A percentile compares a stretch with the other conserved stretches of the same genome.
Evolutionary conservation across 768 basidiomycete genomes (phyloP).

Genomic region (Lentinula raphanica): DNA sequence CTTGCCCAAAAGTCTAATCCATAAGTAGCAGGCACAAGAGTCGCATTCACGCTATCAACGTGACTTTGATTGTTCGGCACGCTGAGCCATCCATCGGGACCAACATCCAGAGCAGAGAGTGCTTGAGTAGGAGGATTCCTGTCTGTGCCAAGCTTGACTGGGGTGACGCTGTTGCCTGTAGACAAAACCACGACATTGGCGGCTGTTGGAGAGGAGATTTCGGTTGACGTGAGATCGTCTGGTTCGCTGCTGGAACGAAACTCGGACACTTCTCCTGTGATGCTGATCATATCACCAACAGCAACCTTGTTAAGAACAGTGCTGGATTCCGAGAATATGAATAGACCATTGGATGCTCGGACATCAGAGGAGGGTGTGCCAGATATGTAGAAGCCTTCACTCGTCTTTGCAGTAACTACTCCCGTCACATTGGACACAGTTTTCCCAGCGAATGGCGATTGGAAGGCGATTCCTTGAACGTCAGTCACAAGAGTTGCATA

Average conservation of each 20-base stretch:
- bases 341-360: slow-evolving; percentile 47
- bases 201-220: slow-evolving; percentile 36
- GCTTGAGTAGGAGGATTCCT: slow-evolving; percentile 46
- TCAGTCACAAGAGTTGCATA: slow-evolving; percentile 33
- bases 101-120: slow-evolving; percentile 45
- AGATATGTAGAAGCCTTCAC: slow-evolving; percentile 43
- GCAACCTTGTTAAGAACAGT: slow-evolving; percentile 31
- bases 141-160: slow-evolving; percentile 48
- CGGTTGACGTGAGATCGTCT: slow-evolving; percentile 46
- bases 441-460: slow-evolving; percentile 41
- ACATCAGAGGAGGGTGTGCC: slow-evolving; percentile 38
- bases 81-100: slow-evolving; percentile 49
- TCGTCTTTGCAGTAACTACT: slow-evolving; percentile 48
- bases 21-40: slow-evolving; percentile 43
- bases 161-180: slow-evolving; percentile 38
- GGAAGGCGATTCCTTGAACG: slow-evolving; percentile 45
- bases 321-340: slow-evolving; percentile 39
- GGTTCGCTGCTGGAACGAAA: slow-evolving; percentile 39
- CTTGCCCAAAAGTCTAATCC: slow-evolving; percentile 65
- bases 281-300: slow-evolving; percentile 44
- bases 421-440: slow-evolving; percentile 44
- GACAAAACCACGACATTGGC: slow-evolving; percentile 37
- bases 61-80: slow-evolving; percentile 49
- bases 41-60: slow-evolving; percentile 39
- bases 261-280: slow-evolving; percentile 38